Conservation (phyloP, 2,329 filamentous ascomycete species). For the Penicillium hesseltinei region DNA sequence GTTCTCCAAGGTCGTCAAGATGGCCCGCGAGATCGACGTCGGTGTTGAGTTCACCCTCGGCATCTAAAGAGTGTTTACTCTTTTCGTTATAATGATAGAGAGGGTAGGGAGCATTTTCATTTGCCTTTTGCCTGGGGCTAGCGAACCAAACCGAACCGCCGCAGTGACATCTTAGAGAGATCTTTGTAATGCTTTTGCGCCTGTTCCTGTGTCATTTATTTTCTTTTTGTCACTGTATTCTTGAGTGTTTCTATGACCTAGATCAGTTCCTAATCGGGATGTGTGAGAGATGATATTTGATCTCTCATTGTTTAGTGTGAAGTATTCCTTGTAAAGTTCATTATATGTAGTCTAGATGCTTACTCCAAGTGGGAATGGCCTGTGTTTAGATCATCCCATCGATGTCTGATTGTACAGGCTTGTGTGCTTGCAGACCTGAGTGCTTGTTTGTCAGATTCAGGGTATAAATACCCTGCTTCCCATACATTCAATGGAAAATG, state of each 20-base stretch:
- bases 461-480: too few species aligned
- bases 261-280: slow-evolving; percentile 27
- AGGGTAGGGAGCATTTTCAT: slow-evolving; percentile 11
- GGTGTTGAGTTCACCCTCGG: slow-evolving; percentile 93
- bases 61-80: slow-evolving; percentile 61
- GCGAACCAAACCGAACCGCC: slow-evolving; percentile 8
- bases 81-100: slow-evolving; percentile 7
- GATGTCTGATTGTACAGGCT: too few species aligned
- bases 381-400: too few species aligned
- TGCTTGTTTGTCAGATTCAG: too few species aligned
- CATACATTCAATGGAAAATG: too few species aligned
- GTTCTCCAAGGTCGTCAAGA: slow-evolving; percentile 98
- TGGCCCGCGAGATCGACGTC: slow-evolving; percentile 95
- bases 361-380: neutral
- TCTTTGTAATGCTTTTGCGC: slow-evolving; percentile 14
- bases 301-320: neutral
- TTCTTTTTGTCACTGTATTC: slow-evolving; percentile 31
- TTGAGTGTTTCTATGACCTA: slow-evolving; percentile 27
- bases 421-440: too few species aligned
- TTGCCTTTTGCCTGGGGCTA: slow-evolving; percentile 8
- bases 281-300: slow-evolving; percentile 10
- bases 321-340: neutral
- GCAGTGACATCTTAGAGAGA: slow-evolving; percentile 18
- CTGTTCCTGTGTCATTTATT: slow-evolving; percentile 29
- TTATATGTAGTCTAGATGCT: neutral